These are phyloP conservation scores for Kalmusia sp. DNA, from an alignment of 2,329 filamentous ascomycete species.

Conservation along the genomic window DNA sequence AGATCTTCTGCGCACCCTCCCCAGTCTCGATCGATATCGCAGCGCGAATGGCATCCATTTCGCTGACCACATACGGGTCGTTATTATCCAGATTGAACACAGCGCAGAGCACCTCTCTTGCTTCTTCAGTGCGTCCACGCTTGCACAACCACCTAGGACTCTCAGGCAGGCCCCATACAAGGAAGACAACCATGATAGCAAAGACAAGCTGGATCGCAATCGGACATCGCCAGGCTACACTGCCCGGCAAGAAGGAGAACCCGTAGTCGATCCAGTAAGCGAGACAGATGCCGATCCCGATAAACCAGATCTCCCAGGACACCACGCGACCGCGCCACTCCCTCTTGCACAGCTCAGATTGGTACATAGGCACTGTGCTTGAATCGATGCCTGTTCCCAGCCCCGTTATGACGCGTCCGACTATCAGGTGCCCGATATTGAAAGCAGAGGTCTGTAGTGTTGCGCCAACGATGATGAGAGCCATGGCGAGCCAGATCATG, in stretches of 20 bases:
- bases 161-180: conserved; percentile 55
- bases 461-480: conserved; percentile 14
- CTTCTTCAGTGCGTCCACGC: conserved; percentile 52
- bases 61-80: conserved; percentile 34
- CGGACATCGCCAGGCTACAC: conserved; percentile 55
- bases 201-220: conserved; percentile 59
- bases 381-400: conserved; percentile 31
- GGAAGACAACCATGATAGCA: conserved; percentile 43
- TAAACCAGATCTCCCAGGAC: conserved; percentile 45
- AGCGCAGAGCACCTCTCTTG: conserved; percentile 50
- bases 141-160: conserved; percentile 54
- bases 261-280: conserved; percentile 58
- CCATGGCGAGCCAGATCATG: conserved; percentile 18
- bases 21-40: conserved; percentile 46
- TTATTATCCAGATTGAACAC: conserved; percentile 51
- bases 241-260: conserved; percentile 51
- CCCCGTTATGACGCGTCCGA: conserved; percentile 18
- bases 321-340: conserved; percentile 47
- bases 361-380: conserved; percentile 50
- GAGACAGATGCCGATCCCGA: conserved; percentile 48
- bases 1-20: conserved; percentile 46
- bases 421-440: conserved; percentile 15
- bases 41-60: conserved; percentile 15
- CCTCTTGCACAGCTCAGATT: conserved; percentile 54
- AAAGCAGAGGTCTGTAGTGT: conserved; percentile 11